phyloP scores from a whole-genome alignment of 179 eudicot genomes.

The Beta corolliflora region DNA sequence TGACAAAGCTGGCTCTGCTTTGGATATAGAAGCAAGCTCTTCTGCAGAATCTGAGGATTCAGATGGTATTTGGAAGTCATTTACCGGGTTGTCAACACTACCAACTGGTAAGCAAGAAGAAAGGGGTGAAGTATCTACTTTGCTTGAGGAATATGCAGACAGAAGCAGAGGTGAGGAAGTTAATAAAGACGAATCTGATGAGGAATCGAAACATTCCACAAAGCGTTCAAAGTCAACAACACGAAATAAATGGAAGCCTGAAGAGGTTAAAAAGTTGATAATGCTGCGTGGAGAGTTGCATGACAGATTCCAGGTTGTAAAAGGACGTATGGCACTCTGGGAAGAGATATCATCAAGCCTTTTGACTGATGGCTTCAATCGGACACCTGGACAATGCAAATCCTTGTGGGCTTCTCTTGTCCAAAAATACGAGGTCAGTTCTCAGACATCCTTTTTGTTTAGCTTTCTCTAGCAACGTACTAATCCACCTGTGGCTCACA shows the following conservation, averaged over 20 bases:
- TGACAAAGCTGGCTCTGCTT: conserved; percentile 35
- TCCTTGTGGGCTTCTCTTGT: conserved; percentile 88
- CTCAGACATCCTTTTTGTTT: not conserved
- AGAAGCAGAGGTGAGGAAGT: conserved; percentile 27
- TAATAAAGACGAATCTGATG: conserved; percentile 38
- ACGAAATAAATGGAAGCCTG: conserved; percentile 88
- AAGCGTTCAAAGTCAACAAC: conserved; percentile 55
- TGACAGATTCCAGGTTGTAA: conserved; percentile 69
- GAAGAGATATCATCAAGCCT: conserved; percentile 82
- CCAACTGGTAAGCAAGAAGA: conserved; percentile 32
- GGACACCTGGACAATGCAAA: conserved; percentile 96
- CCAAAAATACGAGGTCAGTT: conserved; percentile 89
- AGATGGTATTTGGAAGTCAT: conserved; percentile 32
- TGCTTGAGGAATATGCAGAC: conserved; percentile 27
- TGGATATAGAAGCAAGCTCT: conserved; percentile 38
- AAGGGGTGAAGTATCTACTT: conserved; percentile 32
- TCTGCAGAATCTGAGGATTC: conserved; percentile 34
- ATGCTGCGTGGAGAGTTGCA: conserved; percentile 70
- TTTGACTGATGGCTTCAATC: conserved; percentile 54
- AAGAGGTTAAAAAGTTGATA: conserved; percentile 78
- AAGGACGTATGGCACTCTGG: conserved; percentile 95
- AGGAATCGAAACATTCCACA: conserved; percentile 19
- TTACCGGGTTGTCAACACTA: conserved; percentile 30
- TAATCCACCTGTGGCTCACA: not conserved
- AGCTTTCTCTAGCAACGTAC: not conserved